These are phyloP conservation scores for Phytophthora agathidicida DNA, from an alignment of 352 stramenopile species.

Conservation along the genomic window DNA sequence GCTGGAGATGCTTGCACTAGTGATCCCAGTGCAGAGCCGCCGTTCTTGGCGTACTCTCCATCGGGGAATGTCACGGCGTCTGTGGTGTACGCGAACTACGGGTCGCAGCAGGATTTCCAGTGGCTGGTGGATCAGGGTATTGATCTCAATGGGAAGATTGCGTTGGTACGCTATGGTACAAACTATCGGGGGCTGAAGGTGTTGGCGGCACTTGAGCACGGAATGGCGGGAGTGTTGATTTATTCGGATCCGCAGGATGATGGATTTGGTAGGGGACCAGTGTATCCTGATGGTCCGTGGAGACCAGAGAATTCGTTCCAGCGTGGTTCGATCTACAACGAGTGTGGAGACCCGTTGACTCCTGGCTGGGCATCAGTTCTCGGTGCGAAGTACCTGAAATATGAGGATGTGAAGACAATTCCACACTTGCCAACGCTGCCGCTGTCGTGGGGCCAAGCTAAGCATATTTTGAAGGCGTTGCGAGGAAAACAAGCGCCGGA, in stretches of 20 bases:
- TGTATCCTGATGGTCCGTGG: conserved; percentile 87
- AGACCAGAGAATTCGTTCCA: conserved; percentile 78
- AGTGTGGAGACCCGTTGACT: conserved; percentile 75
- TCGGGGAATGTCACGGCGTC: conserved; percentile 63
- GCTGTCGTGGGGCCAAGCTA: conserved; percentile 80
- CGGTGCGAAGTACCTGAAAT: conserved; percentile 41
- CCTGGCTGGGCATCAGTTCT: conserved; percentile 48
- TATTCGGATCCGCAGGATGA: conserved; percentile 90
- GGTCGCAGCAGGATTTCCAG: conserved; percentile 77
- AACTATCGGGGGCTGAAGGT: conserved; percentile 79
- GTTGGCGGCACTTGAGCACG: conserved; percentile 71
- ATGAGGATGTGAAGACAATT: conserved; percentile 57
- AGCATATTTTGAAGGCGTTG: conserved; percentile 67
- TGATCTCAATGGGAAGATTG: conserved; percentile 78
- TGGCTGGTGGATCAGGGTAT: conserved; percentile 59
- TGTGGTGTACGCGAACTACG: conserved; percentile 90
- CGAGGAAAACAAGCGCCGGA: conserved; percentile 51
- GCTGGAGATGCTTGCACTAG: conserved; percentile 65
- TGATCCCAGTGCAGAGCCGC: conserved; percentile 55
- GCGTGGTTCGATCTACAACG: conserved; percentile 85
- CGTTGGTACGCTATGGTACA: conserved; percentile 80
- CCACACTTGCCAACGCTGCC: conserved; percentile 74
- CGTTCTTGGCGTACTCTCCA: conserved; percentile 85
- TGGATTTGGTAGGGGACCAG: conserved; percentile 59
- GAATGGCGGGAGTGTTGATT: conserved; percentile 78